phyloP scores from a whole-genome alignment of 352 stramenopile species.

The Halophytophthora batemanensis region DNA sequence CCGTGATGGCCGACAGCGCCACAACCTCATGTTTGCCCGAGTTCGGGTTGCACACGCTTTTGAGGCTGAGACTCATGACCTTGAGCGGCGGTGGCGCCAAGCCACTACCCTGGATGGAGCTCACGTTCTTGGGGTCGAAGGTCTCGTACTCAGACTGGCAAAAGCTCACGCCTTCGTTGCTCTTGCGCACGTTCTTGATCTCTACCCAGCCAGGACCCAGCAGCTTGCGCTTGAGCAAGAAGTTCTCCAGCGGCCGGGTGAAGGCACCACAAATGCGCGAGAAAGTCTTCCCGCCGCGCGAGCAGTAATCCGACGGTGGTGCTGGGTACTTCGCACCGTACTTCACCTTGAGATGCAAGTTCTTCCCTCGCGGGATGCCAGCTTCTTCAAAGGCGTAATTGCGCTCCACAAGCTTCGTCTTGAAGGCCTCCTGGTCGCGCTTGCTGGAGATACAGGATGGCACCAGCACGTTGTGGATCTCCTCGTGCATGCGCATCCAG shows the following conservation, averaged over 20 bases:
- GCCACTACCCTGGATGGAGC: constrained; percentile 57
- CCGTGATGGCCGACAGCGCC: constrained; percentile 73
- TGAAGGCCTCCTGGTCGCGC: constrained; percentile 85
- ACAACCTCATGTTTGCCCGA: constrained; percentile 97
- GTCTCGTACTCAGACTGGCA: constrained; percentile 94
- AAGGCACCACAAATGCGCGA: constrained; percentile 94
- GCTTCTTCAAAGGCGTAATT: constrained; percentile 98
- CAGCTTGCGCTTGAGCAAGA: constrained; percentile 96
- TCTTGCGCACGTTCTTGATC: constrained; percentile 86
- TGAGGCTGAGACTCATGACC: constrained; percentile 96
- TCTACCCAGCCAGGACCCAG: constrained; percentile 98
- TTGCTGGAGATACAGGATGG: constrained; percentile 70
- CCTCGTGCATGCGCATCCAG: constrained; percentile 86
- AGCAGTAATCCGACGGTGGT: constrained; percentile 80
- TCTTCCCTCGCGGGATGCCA: constrained; percentile 93
- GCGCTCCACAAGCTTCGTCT: constrained; percentile 93
- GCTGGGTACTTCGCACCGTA: constrained; percentile 93
- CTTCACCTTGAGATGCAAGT: constrained; percentile 97
- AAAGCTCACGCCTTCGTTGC: constrained; percentile 78
- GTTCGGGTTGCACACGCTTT: constrained; percentile 96
- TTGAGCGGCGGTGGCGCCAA: constrained; percentile 89
- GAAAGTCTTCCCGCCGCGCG: constrained; percentile 89
- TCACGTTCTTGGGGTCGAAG: constrained; percentile 90
- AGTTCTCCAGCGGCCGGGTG: constrained; percentile 94
- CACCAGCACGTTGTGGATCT: constrained; percentile 91